These are phyloP conservation scores for Baorangia bicolor DNA, from an alignment of 768 basidiomycete species.

Conservation along the genomic window DNA sequence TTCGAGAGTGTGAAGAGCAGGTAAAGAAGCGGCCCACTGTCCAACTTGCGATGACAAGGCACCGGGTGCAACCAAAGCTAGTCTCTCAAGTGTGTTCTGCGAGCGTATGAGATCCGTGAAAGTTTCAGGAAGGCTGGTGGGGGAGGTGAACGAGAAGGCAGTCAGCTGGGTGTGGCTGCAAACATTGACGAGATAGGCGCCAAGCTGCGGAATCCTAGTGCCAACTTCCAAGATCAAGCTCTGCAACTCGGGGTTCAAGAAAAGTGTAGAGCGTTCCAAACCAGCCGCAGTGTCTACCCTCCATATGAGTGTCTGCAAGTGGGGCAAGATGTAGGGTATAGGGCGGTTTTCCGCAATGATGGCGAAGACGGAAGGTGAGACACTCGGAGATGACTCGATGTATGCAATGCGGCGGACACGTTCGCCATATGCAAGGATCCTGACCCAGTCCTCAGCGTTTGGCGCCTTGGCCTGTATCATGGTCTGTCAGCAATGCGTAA, in stretches of 20 bases:
- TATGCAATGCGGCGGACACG: slow-evolving; percentile 69
- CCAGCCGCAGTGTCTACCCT: slow-evolving; percentile 65
- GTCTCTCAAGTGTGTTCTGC: slow-evolving; percentile 58
- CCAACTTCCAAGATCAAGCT: slow-evolving; percentile 61
- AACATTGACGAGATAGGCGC: slow-evolving; percentile 62
- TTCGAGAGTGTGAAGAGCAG: slow-evolving; percentile 59
- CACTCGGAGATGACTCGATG: slow-evolving; percentile 62
- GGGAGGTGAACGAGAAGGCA: slow-evolving; percentile 69
- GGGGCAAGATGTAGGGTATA: slow-evolving; percentile 62
- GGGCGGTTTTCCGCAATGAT: slow-evolving; percentile 66
- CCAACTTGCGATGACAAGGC: slow-evolving; percentile 70
- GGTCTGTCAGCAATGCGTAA: slow-evolving; percentile 5
- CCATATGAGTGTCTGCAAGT: slow-evolving; percentile 70
- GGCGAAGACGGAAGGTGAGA: slow-evolving; percentile 65
- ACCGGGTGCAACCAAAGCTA: slow-evolving; percentile 72
- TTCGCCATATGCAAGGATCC: slow-evolving; percentile 62
- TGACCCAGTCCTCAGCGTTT: slow-evolving; percentile 67
- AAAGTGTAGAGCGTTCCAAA: slow-evolving; percentile 61
- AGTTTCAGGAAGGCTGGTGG: slow-evolving; percentile 66
- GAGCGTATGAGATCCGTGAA: slow-evolving; percentile 64
- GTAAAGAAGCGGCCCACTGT: slow-evolving; percentile 67
- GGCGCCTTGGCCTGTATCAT: slow-evolving; percentile 53
- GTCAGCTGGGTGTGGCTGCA: slow-evolving; percentile 61
- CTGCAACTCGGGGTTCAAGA: slow-evolving; percentile 64
- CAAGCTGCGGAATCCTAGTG: slow-evolving; percentile 55